Percentiles rank a stretch among this genome's conserved stretches.
These are phyloP conservation scores for Colletotrichum shisoi DNA, from an alignment of 2,329 filamentous ascomycete genomes.

Conservation along the genomic window DNA sequence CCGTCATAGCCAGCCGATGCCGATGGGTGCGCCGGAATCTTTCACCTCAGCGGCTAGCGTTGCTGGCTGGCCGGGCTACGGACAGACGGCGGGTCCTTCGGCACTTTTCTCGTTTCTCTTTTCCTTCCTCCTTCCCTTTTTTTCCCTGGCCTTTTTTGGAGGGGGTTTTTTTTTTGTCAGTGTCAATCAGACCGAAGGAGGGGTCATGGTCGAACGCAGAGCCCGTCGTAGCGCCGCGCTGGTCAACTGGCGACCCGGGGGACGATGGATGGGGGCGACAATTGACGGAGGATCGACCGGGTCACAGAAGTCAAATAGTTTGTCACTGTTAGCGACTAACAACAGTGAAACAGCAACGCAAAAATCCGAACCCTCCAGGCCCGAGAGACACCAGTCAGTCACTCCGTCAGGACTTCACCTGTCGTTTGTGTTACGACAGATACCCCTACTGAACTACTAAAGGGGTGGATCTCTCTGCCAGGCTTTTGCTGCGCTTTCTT, in stretches of 20 bases:
- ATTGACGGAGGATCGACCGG: slow-evolving; percentile 29
- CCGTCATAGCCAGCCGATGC: background rate
- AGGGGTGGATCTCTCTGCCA: slow-evolving; percentile 16
- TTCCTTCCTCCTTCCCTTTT: background rate
- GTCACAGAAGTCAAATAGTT: slow-evolving; percentile 16
- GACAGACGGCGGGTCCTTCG: slow-evolving; percentile 20
- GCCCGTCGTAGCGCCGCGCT: slow-evolving; percentile 14
- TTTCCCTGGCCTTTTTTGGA: background rate
- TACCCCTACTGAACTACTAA: background rate
- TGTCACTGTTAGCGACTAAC: slow-evolving; percentile 33
- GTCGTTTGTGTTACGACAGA: background rate
- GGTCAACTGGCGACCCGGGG: slow-evolving; percentile 5
- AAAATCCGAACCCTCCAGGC: background rate
- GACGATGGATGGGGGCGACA: background rate
- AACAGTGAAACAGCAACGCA: slow-evolving; percentile 37
- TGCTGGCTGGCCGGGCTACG: background rate
- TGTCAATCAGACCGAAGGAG: background rate
- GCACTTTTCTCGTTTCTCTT: background rate
- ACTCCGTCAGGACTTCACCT: background rate
- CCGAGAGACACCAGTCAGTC: background rate
- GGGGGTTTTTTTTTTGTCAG: background rate
- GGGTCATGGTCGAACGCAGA: slow-evolving; percentile 6
- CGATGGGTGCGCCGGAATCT: background rate
- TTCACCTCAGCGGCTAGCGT: background rate
- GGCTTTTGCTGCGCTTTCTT: slow-evolving; percentile 5